phyloP scores from a whole-genome alignment of 2,329 filamentous ascomycete genomes.

The Ceratocystis huliohia region DNA sequence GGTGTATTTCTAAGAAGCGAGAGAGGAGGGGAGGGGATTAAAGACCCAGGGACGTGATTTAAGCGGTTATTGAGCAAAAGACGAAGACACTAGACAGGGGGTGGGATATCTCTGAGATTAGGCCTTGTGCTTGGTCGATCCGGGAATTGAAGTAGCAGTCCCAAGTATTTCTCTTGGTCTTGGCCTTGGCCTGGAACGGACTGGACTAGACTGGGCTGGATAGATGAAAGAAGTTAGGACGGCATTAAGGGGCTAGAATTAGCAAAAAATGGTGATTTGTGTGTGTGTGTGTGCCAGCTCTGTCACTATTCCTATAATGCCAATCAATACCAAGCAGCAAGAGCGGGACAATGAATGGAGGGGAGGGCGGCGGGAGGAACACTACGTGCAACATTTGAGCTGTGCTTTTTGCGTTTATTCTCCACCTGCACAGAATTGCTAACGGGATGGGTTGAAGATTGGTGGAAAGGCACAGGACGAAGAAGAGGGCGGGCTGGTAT shows the following conservation, averaged over 20 bases:
- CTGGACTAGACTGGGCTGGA: too few relatives aligned
- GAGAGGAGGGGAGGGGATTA: not conserved
- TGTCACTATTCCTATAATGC: not conserved
- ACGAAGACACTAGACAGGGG: not conserved
- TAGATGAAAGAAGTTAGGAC: too few relatives aligned
- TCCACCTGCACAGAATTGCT: not conserved
- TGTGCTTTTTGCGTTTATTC: not conserved
- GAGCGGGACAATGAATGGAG: not conserved
- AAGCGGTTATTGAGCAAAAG: not conserved
- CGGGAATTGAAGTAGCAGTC: not conserved
- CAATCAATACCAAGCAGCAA: not conserved
- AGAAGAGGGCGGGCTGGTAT: not conserved
- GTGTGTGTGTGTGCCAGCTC: not conserved
- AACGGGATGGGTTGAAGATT: not conserved
- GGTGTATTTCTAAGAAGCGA: not conserved
- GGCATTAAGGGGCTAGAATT: too few relatives aligned
- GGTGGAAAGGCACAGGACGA: not conserved
- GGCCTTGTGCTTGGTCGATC: not conserved
- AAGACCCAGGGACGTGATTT: not conserved
- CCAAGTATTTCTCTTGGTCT: too few relatives aligned
- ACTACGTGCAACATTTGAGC: constrained; percentile 1
- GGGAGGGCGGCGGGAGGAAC: not conserved
- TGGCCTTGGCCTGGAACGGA: too few relatives aligned
- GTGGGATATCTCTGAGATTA: not conserved
- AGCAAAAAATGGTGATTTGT: not conserved